phyloP scores from a whole-genome alignment of 164 flowering plant species.

The Vitis vinifera region DNA sequence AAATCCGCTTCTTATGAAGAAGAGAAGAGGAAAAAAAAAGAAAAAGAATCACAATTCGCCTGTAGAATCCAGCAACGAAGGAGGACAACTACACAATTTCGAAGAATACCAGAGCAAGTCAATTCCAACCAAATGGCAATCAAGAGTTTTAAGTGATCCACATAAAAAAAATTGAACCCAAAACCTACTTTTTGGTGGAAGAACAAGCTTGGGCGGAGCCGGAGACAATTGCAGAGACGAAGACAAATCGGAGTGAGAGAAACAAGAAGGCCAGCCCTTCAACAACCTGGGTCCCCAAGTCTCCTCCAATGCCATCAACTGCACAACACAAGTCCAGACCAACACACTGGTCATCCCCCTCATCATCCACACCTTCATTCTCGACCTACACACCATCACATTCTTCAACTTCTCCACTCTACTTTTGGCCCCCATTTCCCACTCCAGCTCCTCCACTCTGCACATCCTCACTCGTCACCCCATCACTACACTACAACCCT shows the following conservation, averaged over 20 bases:
- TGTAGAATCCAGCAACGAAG: too few relatives aligned
- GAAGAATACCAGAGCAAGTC: neutral
- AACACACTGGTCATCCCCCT: slow-evolving; percentile 37
- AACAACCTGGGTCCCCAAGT: slow-evolving; percentile 45
- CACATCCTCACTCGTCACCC: too few relatives aligned
- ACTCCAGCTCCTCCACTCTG: neutral
- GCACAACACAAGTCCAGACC: slow-evolving; percentile 47
- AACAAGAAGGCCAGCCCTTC: slow-evolving; percentile 54
- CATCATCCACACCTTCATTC: slow-evolving; percentile 40
- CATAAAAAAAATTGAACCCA: slow-evolving; percentile 22
- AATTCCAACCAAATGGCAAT: neutral
- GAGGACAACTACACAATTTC: neutral
- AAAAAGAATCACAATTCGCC: too few relatives aligned
- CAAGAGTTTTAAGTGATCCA: neutral
- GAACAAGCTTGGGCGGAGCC: slow-evolving; percentile 20
- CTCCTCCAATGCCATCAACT: slow-evolving; percentile 43
- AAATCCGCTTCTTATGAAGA: too few relatives aligned
- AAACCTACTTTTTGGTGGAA: slow-evolving; percentile 56
- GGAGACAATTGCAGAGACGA: slow-evolving; percentile 11
- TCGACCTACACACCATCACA: slow-evolving; percentile 25
- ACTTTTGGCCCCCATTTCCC: slow-evolving; percentile 23
- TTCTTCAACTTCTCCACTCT: slow-evolving; percentile 24
- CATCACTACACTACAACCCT: too few relatives aligned
- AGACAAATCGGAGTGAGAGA: slow-evolving; percentile 15
- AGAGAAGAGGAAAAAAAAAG: too few relatives aligned